Base-by-base conservation (phyloP, 768 basidiomycete species). In the Lactifluus rugatus region DNA sequence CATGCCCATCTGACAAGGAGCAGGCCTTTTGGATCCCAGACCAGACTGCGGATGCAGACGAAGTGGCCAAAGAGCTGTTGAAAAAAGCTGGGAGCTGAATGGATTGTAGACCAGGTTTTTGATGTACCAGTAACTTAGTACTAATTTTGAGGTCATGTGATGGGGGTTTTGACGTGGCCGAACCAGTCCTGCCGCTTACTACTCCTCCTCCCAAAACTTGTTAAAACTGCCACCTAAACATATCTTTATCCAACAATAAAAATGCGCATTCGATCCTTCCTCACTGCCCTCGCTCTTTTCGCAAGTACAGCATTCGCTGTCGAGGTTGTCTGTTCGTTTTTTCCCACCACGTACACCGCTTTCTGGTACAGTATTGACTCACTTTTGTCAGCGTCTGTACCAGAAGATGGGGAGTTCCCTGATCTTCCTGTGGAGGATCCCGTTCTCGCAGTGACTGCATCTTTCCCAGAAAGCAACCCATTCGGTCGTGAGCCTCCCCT, bases 21-120 rank as follows among this genome's bases (percentile, higher is more conserved):
- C 21, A 83, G 82, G 78, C 83, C 0, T 79, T 85, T 64, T 84
- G 83, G 83, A 64, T 84, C 13, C 83, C 83, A 0, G 89, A 90
- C 70, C 77, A 76, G 57, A 74, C 79, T n/a, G 76, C 72, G 10
- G 85, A 89, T 67, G 75, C 75, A 10, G 87, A 88, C 50, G 87
- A 89, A 58, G 73, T 84, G 48, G 87, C 85, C 3, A 81, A 80
- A 62, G 85, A 85, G 62, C 67, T 89, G 47, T 70, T 87, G 62
- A 85, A 81, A 67, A 83, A 80, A 70, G 79, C 62, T 70, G 66
- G 60, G 28, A 37, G 45, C 44, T 62, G 50, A 64, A 36, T 36
- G 13, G 5, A 36, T 36, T 36, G 10, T 14, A 11, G 3, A n/a
- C n/a, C n/a, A n/a, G n/a, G n/a, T n/a, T 11, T 55, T 50, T 39